Conservation (phyloP, 2,329 filamentous ascomycete species). For the Calonectria fujianensis region DNA sequence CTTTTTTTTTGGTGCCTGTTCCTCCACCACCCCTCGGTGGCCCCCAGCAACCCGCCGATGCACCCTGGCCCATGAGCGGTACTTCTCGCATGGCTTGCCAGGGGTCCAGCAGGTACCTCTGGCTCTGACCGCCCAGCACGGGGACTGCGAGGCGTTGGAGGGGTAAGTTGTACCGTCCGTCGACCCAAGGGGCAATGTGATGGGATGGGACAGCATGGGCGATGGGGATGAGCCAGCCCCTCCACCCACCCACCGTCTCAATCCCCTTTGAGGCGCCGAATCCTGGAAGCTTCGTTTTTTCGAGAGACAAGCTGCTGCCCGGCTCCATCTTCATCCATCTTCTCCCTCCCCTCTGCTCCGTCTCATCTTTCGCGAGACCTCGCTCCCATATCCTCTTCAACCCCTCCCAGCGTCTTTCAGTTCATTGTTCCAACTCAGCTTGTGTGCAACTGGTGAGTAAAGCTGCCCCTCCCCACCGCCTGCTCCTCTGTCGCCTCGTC, state of each 20-base stretch:
- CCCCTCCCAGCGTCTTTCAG: conserved; percentile 42
- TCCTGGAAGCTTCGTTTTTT: conserved; percentile 57
- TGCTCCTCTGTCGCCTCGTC: conserved; percentile 39
- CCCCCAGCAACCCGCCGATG: conserved; percentile 27
- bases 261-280: conserved; percentile 53
- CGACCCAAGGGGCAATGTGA: conserved; percentile 30
- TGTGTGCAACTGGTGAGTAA: conserved; percentile 53
- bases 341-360: conserved; percentile 39
- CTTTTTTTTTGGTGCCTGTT: conserved; percentile 38
- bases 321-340: conserved; percentile 48
- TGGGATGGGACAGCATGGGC: conserved; percentile 23
- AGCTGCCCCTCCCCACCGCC: conserved; percentile 44
- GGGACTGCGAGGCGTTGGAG: conserved; percentile 22
- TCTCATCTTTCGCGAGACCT: conserved; percentile 51
- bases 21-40: conserved; percentile 21
- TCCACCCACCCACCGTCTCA: conserved; percentile 51
- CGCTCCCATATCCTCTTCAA: conserved; percentile 49
- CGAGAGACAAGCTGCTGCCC: conserved; percentile 52
- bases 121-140: conserved; percentile 34
- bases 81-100: conserved; percentile 27
- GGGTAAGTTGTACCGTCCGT: conserved; percentile 24
- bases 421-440: conserved; percentile 52
- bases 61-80: conserved; percentile 12
- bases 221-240: conserved; percentile 40
- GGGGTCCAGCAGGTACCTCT: conserved; percentile 35